A percentile compares a stretch with the other conserved stretches of the same genome.
These are phyloP conservation scores for Alternaria viburni DNA, from an alignment of 2,329 filamentous ascomycete genomes.

Conservation along the genomic window DNA sequence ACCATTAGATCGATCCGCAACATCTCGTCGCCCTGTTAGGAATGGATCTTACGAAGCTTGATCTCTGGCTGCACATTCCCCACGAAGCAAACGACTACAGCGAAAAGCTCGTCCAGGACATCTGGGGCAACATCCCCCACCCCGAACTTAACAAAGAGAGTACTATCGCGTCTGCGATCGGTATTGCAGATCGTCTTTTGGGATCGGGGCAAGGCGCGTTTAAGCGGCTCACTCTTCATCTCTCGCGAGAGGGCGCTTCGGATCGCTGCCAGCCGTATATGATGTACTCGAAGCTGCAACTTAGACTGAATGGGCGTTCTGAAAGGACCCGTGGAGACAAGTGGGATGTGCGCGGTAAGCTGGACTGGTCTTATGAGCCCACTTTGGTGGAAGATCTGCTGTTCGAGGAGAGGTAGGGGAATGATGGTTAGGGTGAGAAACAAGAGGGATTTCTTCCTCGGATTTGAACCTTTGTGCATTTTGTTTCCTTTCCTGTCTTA, in stretches of 20 bases:
- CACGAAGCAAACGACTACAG: not conserved
- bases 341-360: not conserved
- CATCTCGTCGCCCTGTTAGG: not conserved
- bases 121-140: not conserved
- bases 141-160: not conserved
- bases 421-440: not conserved
- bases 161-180: not conserved
- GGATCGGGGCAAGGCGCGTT: not conserved
- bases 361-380: not conserved
- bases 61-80: not conserved
- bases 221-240: not conserved
- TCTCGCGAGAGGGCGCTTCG: not conserved
- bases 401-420: not conserved
- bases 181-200: not conserved
- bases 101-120: not conserved
- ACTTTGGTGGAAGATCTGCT: not conserved
- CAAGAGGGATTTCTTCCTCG: not conserved
- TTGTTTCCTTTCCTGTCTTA: not conserved
- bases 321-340: not conserved
- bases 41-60: not conserved
- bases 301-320: not conserved
- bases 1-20: not conserved
- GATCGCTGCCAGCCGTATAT: not conserved
- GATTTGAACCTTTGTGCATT: rapidly evolving
- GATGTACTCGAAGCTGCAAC: not conserved